Evolutionary conservation across 2,329 filamentous ascomycete species (phyloP), one percentile per base, ranked within the genome.

Genomic region (Aspergillus pseudoterreus): DNA sequence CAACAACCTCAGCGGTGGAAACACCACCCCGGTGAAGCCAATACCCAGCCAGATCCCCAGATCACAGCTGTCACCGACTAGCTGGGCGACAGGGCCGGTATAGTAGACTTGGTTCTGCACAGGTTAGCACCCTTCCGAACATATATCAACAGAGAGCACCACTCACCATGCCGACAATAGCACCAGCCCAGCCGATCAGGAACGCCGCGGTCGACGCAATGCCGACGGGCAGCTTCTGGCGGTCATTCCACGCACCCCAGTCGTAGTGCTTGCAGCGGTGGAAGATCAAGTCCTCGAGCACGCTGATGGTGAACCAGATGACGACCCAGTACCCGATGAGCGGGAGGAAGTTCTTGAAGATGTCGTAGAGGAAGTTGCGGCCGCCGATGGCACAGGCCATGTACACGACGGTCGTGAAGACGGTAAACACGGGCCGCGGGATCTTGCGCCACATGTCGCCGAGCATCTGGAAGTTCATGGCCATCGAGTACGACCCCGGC

Each of bases 251-350:
- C 2, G 59, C 61, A 10, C 66, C 55, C 73, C 74, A 76, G 56
- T 75, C 69, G 54, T 71, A 75, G 1, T 59, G 60, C 39, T 54
- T 61, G n/a, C 58, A 55, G 22, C 70, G 61, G 17, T 70, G 67
- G 61, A 78, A 78, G 5, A 77, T 55, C 14, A 74, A 11, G 41
- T 76, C 68, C 54, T 77, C 71, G 51, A 75, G 65, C 2, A 75
- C 43, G 5, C 71, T 62, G 41, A 77, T 73, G 33, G 68, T 66
- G 45, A 76, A 58, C 66, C 70, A 77, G 35, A 73, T 71, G 17
- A 68, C 62, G 8, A 73, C 59, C 75, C 75, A 78, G 54, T 78
- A 77, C 4, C 73, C 72, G 57, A 78, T 77, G 15, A 78, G 54
- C 6, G 74, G 71, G 14, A 78, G 61, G 50, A 77, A 75, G 50